These are phyloP conservation scores for Selaginella tamariscina DNA, from an alignment of 75 land plant species.

Conservation along the genomic window DNA sequence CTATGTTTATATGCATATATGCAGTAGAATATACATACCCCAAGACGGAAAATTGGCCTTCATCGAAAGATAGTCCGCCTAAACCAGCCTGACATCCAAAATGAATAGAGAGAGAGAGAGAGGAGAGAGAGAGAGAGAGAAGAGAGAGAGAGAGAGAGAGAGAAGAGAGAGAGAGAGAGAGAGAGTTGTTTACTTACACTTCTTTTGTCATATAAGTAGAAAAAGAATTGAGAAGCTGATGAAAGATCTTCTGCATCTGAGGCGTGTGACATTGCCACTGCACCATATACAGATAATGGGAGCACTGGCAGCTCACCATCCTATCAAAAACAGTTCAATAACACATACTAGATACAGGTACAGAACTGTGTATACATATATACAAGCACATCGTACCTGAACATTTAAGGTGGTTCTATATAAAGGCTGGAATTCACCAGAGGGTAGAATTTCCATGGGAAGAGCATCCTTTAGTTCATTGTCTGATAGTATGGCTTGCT, in stretches of 20 bases:
- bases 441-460: slow-evolving; percentile 79
- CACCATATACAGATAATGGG: slow-evolving; percentile 93
- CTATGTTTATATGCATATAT: neutral
- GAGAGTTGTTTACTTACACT: slow-evolving; percentile 38
- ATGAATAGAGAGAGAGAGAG: no score
- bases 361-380: no score
- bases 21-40: slow-evolving; percentile 37
- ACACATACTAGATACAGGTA: no score
- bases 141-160: no score
- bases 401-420: slow-evolving; percentile 69
- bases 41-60: slow-evolving; percentile 94
- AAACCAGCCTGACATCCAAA: slow-evolving; percentile 53
- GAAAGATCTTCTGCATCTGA: slow-evolving; percentile 68
- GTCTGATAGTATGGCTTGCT: slow-evolving; percentile 83
- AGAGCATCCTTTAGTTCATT: slow-evolving; percentile 29
- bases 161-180: neutral
- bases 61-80: slow-evolving; percentile 91
- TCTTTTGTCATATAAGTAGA: slow-evolving; percentile 84
- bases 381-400: slow-evolving; percentile 60
- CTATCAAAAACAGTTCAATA: slow-evolving; percentile 29
- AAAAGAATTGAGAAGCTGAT: slow-evolving; percentile 81
- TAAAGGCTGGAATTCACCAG: slow-evolving; percentile 91
- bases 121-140: no score
- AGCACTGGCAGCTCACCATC: slow-evolving; percentile 94
- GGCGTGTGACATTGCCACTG: slow-evolving; percentile 94